A percentile compares a stretch with the other conserved stretches of the same genome.
phyloP scores from a whole-genome alignment of 441 rosid genomes.

The Erodium moschatum region DNA sequence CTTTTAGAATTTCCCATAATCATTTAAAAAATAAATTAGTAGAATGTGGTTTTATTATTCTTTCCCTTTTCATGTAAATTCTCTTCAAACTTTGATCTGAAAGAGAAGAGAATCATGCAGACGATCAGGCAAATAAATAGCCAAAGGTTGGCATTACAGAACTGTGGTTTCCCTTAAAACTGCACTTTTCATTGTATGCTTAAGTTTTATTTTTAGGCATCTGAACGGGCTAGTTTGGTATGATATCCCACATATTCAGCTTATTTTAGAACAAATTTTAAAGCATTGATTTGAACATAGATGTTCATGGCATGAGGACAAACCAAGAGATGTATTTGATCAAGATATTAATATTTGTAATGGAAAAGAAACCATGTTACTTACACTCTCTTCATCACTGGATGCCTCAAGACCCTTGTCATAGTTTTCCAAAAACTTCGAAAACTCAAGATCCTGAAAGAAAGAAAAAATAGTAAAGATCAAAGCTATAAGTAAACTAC shows the following conservation, averaged over 20 bases:
- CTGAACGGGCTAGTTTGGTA: not conserved
- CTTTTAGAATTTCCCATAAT: too few species aligned
- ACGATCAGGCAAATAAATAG: not conserved
- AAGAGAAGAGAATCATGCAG: not conserved
- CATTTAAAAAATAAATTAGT: not conserved
- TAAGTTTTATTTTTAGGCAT: not conserved
- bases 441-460: slow-evolving; percentile 47
- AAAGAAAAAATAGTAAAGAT: slow-evolving; percentile 12
- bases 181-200: too few species aligned
- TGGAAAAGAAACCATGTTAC: too few species aligned
- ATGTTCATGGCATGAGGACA: not conserved
- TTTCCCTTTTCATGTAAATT: not conserved
- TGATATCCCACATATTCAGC: not conserved
- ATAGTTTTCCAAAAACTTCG: slow-evolving; percentile 45
- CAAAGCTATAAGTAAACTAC: not conserved
- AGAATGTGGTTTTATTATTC: not conserved
- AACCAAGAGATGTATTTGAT: not conserved
- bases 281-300: not conserved
- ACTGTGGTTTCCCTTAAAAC: not conserved
- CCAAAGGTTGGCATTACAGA: not conserved
- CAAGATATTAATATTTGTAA: not conserved
- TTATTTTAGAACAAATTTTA: not conserved
- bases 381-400: too few species aligned
- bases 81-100: not conserved
- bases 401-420: slow-evolving; percentile 21